Conservation (phyloP, 768 basidiomycete genomes). For the Hydnum rufescens region DNA sequence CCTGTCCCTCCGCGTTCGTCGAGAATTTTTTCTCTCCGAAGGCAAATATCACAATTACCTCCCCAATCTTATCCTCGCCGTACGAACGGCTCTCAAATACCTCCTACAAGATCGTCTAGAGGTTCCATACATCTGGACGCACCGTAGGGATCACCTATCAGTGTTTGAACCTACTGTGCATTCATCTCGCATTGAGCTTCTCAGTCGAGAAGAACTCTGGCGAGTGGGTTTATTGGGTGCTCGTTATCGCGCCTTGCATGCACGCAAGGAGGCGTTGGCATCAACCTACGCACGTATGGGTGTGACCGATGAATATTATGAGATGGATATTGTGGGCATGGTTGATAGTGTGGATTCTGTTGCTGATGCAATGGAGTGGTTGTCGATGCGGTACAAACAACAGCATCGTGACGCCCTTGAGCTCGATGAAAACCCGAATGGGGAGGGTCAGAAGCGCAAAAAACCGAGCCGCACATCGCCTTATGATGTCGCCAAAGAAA, state of each 20-base stretch:
- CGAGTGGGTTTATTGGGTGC: slow-evolving; percentile 74
- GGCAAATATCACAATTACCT: slow-evolving; percentile 42
- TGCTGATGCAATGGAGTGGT: slow-evolving; percentile 81
- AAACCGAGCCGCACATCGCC: slow-evolving; percentile 66
- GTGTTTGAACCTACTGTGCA: slow-evolving; percentile 40
- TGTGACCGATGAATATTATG: slow-evolving; percentile 55
- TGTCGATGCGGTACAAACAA: slow-evolving; percentile 66
- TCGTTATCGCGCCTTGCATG: slow-evolving; percentile 70
- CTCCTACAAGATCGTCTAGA: slow-evolving; percentile 80
- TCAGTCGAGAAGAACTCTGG: slow-evolving; percentile 73
- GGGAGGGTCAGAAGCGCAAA: slow-evolving; percentile 40
- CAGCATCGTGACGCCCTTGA: slow-evolving; percentile 22
- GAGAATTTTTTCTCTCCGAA: slow-evolving; percentile 48
- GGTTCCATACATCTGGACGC: slow-evolving; percentile 87
- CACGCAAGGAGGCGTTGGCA: slow-evolving; percentile 44
- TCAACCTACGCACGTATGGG: slow-evolving; percentile 49
- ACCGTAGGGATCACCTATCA: slow-evolving; percentile 79
- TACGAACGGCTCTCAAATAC: slow-evolving; percentile 57
- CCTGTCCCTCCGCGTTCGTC: slow-evolving; percentile 47
- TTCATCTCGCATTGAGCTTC: slow-evolving; percentile 40
- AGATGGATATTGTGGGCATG: slow-evolving; percentile 33
- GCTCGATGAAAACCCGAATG: slow-evolving; percentile 16
- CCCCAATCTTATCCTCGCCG: slow-evolving; percentile 52
- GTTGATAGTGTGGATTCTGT: slow-evolving; percentile 75
- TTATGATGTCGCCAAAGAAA: slow-evolving; percentile 71